Percentiles rank a stretch among this genome's conserved stretches.
Evolutionary conservation across 2,329 filamentous ascomycete genomes (phyloP).

Genomic region (Fusarium cyanostomum): DNA sequence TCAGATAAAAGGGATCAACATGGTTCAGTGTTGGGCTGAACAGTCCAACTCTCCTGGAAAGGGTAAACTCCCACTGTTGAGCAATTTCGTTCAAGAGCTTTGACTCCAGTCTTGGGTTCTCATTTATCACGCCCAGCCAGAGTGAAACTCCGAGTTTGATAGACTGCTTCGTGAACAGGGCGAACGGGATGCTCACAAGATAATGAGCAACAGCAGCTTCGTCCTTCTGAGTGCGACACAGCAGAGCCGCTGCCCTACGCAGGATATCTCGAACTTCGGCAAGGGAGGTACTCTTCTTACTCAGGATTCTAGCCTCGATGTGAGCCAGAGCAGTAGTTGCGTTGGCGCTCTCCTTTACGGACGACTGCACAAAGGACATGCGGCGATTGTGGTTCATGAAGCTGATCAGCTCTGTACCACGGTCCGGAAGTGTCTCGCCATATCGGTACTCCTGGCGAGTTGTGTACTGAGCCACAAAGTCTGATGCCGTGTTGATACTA

Average conservation of each 20-base stretch:
- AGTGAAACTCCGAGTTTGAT: slow-evolving; percentile 95
- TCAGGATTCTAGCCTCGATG: slow-evolving; percentile 75
- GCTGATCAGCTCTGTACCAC: slow-evolving; percentile 71
- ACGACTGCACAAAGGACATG: slow-evolving; percentile 61
- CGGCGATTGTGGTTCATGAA: slow-evolving; percentile 65
- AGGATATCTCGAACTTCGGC: slow-evolving; percentile 83
- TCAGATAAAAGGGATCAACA: slow-evolving; percentile 87
- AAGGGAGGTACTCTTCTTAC: slow-evolving; percentile 75
- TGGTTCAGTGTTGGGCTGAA: slow-evolving; percentile 80
- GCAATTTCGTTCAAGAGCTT: slow-evolving; percentile 87
- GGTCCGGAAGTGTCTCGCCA: slow-evolving; percentile 77
- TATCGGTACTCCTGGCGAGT: slow-evolving; percentile 96
- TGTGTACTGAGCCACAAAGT: slow-evolving; percentile 97
- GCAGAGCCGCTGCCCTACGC: slow-evolving; percentile 82
- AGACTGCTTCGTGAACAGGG: slow-evolving; percentile 91
- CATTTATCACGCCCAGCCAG: slow-evolving; percentile 97
- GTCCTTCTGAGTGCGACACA: slow-evolving; percentile 80
- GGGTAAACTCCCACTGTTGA: slow-evolving; percentile 88
- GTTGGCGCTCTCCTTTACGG: slow-evolving; percentile 64
- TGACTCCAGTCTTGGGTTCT: slow-evolving; percentile 88
- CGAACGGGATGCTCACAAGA: slow-evolving; percentile 91
- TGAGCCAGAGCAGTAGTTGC: slow-evolving; percentile 74
- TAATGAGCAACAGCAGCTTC: slow-evolving; percentile 85
- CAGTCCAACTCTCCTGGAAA: slow-evolving; percentile 79
- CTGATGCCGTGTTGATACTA: slow-evolving; percentile 89